phyloP scores from a whole-genome alignment of 352 stramenopile genomes.

The Pythium phragmitis region DNA sequence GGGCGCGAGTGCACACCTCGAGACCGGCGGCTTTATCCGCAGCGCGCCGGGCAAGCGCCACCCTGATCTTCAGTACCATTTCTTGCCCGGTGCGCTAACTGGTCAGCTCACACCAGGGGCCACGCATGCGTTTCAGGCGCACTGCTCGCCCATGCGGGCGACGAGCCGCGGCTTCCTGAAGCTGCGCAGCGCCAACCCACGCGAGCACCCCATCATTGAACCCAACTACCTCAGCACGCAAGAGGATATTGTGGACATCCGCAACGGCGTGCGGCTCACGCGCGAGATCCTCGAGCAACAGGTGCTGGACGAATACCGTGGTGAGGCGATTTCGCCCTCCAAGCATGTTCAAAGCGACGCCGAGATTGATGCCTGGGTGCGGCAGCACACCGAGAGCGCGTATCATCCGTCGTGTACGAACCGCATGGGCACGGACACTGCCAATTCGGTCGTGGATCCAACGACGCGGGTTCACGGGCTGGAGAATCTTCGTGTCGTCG shows the following conservation, averaged over 20 bases:
- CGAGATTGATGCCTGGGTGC: slow-evolving; percentile 86
- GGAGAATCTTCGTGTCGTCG: slow-evolving; percentile 87
- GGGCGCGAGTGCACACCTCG: slow-evolving; percentile 77
- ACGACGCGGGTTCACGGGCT: slow-evolving; percentile 84
- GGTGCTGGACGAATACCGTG: slow-evolving; percentile 80
- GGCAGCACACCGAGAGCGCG: slow-evolving; percentile 78
- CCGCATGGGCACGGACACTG: slow-evolving; percentile 72
- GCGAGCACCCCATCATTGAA: slow-evolving; percentile 80
- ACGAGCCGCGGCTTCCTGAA: slow-evolving; percentile 83
- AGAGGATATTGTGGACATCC: slow-evolving; percentile 79
- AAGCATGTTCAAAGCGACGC: slow-evolving; percentile 59
- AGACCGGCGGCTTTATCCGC: slow-evolving; percentile 87
- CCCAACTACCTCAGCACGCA: slow-evolving; percentile 88
- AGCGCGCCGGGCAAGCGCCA: slow-evolving; percentile 72
- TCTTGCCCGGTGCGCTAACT: slow-evolving; percentile 81
- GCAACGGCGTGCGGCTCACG: slow-evolving; percentile 70
- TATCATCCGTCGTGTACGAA: slow-evolving; percentile 91
- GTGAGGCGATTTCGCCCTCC: slow-evolving; percentile 72
- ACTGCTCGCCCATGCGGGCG: slow-evolving; percentile 88
- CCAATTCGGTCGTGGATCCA: slow-evolving; percentile 90
- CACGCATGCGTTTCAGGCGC: slow-evolving; percentile 82
- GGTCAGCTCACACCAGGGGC: slow-evolving; percentile 60
- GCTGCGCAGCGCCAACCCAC: slow-evolving; percentile 72
- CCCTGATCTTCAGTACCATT: slow-evolving; percentile 90
- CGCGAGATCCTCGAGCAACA: slow-evolving; percentile 89